Evolutionary conservation across 768 basidiomycete genomes (phyloP), one percentile per base, ranked within the genome.

Genomic region (Asterophora lycoperdoides): DNA sequence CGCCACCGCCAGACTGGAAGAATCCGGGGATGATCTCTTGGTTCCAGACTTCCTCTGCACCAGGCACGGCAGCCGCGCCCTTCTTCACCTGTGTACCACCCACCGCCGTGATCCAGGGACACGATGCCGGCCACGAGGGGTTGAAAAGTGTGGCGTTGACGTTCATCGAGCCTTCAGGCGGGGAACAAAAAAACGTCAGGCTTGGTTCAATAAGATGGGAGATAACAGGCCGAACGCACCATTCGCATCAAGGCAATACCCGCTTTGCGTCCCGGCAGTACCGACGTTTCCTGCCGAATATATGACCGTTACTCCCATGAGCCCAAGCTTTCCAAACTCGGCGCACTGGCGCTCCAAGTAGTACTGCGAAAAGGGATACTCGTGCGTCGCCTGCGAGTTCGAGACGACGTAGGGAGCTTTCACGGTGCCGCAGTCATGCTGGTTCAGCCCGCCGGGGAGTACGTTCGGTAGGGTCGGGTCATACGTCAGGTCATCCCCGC

Each of bases 251-350:
- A 76, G 52, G 56, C 75, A 78, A 34, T 55, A 41, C 2, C 54
- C 58, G 34, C 58, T 61, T 5, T 26, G 46, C 28, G 55, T 59
- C 2, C 75, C 76, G 8, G 69, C 70, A 1, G 69, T 71, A 7
- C 75, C 75, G 20, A 55, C 2, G 43, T 77, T 73, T 0, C 74
- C 74, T 0, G 70, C 66, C 1, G 66, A 63, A 44, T 61, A 78
- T 18, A 79, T 28, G 6, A 78, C 35, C 13, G 78, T 75, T 13
- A 70, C 61, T 35, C 78, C 77, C 73, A 75, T 68, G 10, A 79
- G 62, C 23, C 73, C 77, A 17, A 78, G 65, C 46, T 78, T 78
- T 6, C 51, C 77, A 48, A 75, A 78, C 55, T 79, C 77, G 11
- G 51, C 55, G 56, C 77, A 79, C 51, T 78, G 75, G 20, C 76